phyloP scores from a whole-genome alignment of 305 asterid species.

The Fraxinus paxiana region DNA sequence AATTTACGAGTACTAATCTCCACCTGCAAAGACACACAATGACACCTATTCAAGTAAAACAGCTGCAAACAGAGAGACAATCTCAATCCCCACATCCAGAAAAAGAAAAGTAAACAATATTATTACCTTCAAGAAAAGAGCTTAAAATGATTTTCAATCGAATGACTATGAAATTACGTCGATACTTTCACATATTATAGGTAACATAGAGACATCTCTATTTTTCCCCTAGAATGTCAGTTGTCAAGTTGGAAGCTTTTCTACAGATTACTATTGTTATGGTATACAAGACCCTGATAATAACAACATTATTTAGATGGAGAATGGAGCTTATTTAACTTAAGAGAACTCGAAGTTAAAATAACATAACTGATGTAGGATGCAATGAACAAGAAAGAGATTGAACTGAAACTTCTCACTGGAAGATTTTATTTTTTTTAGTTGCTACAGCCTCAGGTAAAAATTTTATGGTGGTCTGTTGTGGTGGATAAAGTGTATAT shows the following conservation, averaged over 20 bases:
- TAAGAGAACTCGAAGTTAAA: background rate
- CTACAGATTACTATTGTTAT: background rate
- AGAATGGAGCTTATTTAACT: background rate
- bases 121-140: background rate
- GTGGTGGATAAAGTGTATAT: background rate
- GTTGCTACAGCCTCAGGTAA: background rate
- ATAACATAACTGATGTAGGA: background rate
- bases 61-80: background rate
- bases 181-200: background rate
- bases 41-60: conserved; percentile 10
- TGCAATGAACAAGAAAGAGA: background rate
- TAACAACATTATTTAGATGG: background rate
- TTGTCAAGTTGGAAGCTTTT: background rate
- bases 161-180: background rate
- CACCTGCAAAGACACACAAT: conserved; percentile 45
- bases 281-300: background rate
- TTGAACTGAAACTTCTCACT: background rate
- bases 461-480: background rate
- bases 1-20: conserved; percentile 61
- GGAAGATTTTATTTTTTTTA: background rate
- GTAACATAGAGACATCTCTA: background rate
- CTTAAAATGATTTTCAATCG: background rate
- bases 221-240: background rate
- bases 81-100: background rate
- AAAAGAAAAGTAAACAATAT: background rate